These are phyloP conservation scores for Tricharina praecox DNA, from an alignment of 495 filamentous ascomycete species.

Conservation along the genomic window DNA sequence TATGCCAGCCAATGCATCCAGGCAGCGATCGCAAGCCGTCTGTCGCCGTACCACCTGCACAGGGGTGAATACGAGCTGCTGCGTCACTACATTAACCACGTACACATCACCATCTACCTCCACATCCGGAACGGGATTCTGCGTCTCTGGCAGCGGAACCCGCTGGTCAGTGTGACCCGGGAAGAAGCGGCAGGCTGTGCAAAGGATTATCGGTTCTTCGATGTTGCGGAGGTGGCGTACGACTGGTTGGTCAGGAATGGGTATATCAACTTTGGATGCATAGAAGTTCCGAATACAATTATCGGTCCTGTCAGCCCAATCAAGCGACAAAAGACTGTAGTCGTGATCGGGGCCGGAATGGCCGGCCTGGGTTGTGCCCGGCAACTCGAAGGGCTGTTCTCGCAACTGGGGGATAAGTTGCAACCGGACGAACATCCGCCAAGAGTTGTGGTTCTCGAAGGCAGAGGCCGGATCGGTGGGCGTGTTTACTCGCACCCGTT, in stretches of 20 bases:
- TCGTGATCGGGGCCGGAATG: slow-evolving; percentile 88
- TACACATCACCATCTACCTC: slow-evolving; percentile 87
- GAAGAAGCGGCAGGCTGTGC: slow-evolving; percentile 89
- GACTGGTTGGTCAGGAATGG: slow-evolving; percentile 82
- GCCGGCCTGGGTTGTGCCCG: slow-evolving; percentile 80
- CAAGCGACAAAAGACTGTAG: slow-evolving; percentile 43
- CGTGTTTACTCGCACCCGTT: slow-evolving; percentile 85
- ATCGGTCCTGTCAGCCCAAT: slow-evolving; percentile 18
- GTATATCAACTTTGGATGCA: slow-evolving; percentile 93
- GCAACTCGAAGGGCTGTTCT: slow-evolving; percentile 70
- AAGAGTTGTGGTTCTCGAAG: slow-evolving; percentile 70
- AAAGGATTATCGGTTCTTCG: slow-evolving; percentile 79
- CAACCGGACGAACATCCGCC: slow-evolving; percentile 47
- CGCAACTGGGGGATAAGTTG: slow-evolving; percentile 53
- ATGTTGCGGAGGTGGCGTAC: slow-evolving; percentile 71
- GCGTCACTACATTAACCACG: slow-evolving; percentile 61
- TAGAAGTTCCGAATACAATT: slow-evolving; percentile 43
- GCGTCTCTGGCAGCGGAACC: slow-evolving; percentile 77
- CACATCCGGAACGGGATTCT: slow-evolving; percentile 95
- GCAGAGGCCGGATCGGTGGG: slow-evolving; percentile 73
- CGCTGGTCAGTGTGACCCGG: slow-evolving; percentile 64
- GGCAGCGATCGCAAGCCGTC: slow-evolving; percentile 72
- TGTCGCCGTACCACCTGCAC: slow-evolving; percentile 81
- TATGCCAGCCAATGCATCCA: slow-evolving; percentile 77
- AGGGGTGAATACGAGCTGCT: slow-evolving; percentile 68